Evolutionary conservation across 768 basidiomycete genomes (phyloP), one percentile per base, ranked within the genome.

Genomic region (Pholiota conissans): DNA sequence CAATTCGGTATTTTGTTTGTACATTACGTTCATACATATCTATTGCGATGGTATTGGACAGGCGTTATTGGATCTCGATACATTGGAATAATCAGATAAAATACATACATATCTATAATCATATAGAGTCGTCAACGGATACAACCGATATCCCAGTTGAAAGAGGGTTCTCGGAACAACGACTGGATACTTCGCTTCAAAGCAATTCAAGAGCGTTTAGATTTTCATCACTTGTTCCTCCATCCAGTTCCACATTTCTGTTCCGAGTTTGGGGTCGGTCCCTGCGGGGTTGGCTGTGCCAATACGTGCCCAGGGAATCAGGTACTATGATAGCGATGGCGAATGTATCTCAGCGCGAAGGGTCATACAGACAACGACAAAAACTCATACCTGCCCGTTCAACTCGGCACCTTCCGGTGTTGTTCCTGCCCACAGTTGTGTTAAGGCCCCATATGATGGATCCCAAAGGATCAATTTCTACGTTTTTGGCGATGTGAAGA

Each of bases 391-490:
- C 71, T 82, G 77, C 30, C 83, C 82, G 35, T 75, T 77, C 9
- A 83, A 60, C 3, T 64, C 60, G 7, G 65, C 72, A 7, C 76
- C 80, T 29, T 76, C 75, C 0, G 72, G 64, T 0, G 73, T 65
- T 1, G 83, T 84, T 14, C 79, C 83, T 11, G 79, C 83, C 60
- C 75, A 84, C 2, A 84, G 64, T 52, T 78, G 81, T 0, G 82
- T 83, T 22, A 83, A 64, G 0, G 80, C 81, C 18, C 83, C 82
- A 29, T 70, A 71, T 2, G 71, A 59, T 2, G 70, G 67, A 18
- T 76, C 72, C 40, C 71, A 71, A 0, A 75, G 32, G 11, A 63
- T 29, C 11, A 55, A 50, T 45, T 61, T 57, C 65, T 68, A 35
- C 35, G 14, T 30, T 39, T 10, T 22, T 26, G 32, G 6, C 18